These are phyloP conservation scores for Oryza meyeriana DNA, from an alignment of 176 grass and related monocot genomes.

Conservation along the genomic window DNA sequence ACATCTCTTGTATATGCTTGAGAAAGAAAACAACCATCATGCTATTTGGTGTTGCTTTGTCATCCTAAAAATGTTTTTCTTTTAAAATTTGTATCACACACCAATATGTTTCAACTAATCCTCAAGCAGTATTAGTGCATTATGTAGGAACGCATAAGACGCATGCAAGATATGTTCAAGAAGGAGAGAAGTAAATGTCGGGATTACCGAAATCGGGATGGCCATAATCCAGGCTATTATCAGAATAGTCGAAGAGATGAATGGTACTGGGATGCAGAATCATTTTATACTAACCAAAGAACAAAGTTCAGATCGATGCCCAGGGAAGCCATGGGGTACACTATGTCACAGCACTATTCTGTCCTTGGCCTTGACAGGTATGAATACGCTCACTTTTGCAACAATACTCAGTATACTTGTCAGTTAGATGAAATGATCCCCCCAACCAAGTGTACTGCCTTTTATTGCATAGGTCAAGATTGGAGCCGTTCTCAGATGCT, in stretches of 20 bases:
- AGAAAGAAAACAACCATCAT: no score
- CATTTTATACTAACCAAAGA: constrained; percentile 56
- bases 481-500: constrained; percentile 69
- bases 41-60: not conserved
- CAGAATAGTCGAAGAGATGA: constrained; percentile 58
- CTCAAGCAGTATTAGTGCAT: constrained; percentile 26
- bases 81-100: not conserved
- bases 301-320: constrained; percentile 53
- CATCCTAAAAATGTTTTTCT: not conserved
- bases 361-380: constrained; percentile 81
- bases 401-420: not conserved
- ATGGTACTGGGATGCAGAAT: constrained; percentile 60
- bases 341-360: constrained; percentile 70
- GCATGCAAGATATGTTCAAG: constrained; percentile 67
- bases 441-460: not conserved
- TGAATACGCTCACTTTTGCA: not conserved
- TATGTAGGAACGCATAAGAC: constrained; percentile 68
- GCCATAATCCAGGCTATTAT: constrained; percentile 41
- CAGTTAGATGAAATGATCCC: not conserved
- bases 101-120: constrained; percentile 36
- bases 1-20: no score
- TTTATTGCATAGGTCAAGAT: constrained; percentile 49
- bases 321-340: constrained; percentile 26
- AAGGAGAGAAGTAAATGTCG: constrained; percentile 67
- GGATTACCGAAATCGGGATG: constrained; percentile 48